Conservation (phyloP, 768 basidiomycete species). For the Amyloporia xantha region DNA sequence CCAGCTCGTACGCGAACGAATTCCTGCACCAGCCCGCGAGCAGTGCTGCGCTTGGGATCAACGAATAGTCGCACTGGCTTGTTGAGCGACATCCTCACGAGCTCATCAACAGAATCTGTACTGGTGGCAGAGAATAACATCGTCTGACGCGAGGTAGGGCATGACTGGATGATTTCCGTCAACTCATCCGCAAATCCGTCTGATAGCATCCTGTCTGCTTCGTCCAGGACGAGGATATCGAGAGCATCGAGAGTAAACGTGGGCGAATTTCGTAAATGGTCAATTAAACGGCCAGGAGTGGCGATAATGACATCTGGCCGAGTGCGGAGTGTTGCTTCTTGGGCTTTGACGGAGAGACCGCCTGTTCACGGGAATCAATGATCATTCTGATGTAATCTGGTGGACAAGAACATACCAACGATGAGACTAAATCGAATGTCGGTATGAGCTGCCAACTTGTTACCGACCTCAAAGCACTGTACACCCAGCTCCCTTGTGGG, state of each 20-base stretch:
- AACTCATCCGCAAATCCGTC: slow-evolving; percentile 96
- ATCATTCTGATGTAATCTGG: neutral
- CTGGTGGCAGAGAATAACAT: slow-evolving; percentile 99
- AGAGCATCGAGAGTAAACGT: slow-evolving; percentile 88
- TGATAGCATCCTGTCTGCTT: slow-evolving; percentile 95
- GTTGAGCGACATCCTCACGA: slow-evolving; percentile 87
- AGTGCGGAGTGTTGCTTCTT: slow-evolving; percentile 78
- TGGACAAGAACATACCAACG: slow-evolving; percentile 51
- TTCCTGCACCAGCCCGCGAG: slow-evolving; percentile 84
- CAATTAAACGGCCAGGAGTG: slow-evolving; percentile 89
- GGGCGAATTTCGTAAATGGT: slow-evolving; percentile 93
- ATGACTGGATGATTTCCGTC: slow-evolving; percentile 86
- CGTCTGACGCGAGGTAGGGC: slow-evolving; percentile 85
- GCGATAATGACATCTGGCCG: slow-evolving; percentile 94
- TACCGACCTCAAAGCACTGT: slow-evolving; percentile 91
- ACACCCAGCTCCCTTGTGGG: slow-evolving; percentile 95
- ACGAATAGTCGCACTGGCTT: slow-evolving; percentile 94
- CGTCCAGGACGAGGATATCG: slow-evolving; percentile 92
- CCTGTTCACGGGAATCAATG: slow-evolving; percentile 38
- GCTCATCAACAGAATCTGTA: slow-evolving; percentile 93
- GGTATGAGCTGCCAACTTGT: slow-evolving; percentile 76
- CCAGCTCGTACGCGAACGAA: slow-evolving; percentile 87
- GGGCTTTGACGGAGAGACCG: slow-evolving; percentile 89
- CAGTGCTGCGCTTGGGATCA: slow-evolving; percentile 85
- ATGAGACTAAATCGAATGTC: slow-evolving; percentile 89